A percentile compares a stretch with the other conserved stretches of the same genome.
These are phyloP conservation scores for Neonectria neomacrospora DNA, from an alignment of 2,329 filamentous ascomycete species.

Conservation along the genomic window DNA sequence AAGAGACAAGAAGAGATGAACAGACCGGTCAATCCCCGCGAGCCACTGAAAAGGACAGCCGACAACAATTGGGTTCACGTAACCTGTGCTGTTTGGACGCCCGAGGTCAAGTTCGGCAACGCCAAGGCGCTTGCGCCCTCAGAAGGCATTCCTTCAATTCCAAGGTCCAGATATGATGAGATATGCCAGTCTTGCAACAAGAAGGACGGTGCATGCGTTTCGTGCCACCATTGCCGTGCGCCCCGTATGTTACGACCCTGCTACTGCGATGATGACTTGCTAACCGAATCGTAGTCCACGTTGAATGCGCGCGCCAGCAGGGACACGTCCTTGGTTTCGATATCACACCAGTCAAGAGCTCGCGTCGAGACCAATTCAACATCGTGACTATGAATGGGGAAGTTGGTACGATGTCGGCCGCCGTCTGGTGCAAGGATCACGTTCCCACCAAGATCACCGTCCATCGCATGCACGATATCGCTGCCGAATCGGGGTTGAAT, in stretches of 20 bases:
- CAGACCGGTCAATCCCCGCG: slow-evolving; percentile 84
- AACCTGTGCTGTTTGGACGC: slow-evolving; percentile 89
- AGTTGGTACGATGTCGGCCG: slow-evolving; percentile 83
- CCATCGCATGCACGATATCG: slow-evolving; percentile 81
- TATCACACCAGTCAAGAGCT: slow-evolving; percentile 88
- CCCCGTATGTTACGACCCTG: slow-evolving; percentile 53
- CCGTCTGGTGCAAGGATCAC: slow-evolving; percentile 93
- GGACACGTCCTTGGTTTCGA: slow-evolving; percentile 91
- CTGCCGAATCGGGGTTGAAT: slow-evolving; percentile 76
- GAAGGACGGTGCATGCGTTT: slow-evolving; percentile 79
- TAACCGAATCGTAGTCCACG: slow-evolving; percentile 71
- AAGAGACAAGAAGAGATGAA: slow-evolving; percentile 86
- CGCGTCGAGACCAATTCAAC: slow-evolving; percentile 81
- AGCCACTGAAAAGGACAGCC: slow-evolving; percentile 91
- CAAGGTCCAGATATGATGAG: slow-evolving; percentile 77
- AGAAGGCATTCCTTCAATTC: slow-evolving; percentile 89
- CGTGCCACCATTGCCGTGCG: slow-evolving; percentile 78
- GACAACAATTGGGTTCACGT: slow-evolving; percentile 99
- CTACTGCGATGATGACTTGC: neutral
- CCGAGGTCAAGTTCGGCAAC: slow-evolving; percentile 92
- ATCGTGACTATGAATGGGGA: slow-evolving; percentile 85
- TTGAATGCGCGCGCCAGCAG: slow-evolving; percentile 88
- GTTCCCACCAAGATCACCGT: slow-evolving; percentile 75
- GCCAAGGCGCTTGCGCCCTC: slow-evolving; percentile 84
- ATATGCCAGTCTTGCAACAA: slow-evolving; percentile 86